Conservation (phyloP, 2,329 filamentous ascomycete species). For the Colletotrichum salicis region DNA sequence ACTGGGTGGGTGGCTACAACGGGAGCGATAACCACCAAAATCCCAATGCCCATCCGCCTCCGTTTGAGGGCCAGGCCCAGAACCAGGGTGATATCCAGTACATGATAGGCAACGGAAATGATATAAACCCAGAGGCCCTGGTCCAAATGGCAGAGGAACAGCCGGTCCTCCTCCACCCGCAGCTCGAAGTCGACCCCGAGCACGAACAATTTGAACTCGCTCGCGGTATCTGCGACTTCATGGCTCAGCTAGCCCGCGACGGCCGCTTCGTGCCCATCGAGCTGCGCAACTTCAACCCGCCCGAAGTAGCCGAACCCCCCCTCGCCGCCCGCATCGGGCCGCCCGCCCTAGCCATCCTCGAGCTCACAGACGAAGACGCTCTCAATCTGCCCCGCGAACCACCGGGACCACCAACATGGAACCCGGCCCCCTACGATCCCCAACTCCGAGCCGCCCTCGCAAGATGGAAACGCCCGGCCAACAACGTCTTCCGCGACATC, state of each 20-base stretch:
- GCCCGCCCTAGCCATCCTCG: constrained; percentile 16
- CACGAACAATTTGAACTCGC: constrained; percentile 6
- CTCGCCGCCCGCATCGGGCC: not conserved
- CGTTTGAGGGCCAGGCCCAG: constrained; percentile 9
- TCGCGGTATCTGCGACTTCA: not conserved
- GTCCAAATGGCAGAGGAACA: not conserved
- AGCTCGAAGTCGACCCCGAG: not conserved
- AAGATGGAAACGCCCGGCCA: constrained; percentile 26
- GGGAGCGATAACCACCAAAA: not conserved
- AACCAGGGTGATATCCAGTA: constrained; percentile 9
- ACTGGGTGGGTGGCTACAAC: constrained; percentile 8
- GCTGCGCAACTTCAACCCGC: constrained; percentile 14
- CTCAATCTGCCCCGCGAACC: not conserved
- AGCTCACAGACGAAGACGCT: not conserved
- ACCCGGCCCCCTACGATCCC: not conserved
- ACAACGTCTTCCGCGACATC: constrained; percentile 32
- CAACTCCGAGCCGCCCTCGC: constrained; percentile 12
- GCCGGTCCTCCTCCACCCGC: not conserved
- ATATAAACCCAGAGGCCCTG: not conserved
- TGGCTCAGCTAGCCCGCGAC: constrained; percentile 1
- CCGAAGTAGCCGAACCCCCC: constrained; percentile 8
- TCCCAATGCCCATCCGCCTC: not conserved
- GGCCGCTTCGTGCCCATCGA: constrained; percentile 30
- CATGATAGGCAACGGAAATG: constrained; percentile 2
- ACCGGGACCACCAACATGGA: constrained; percentile 2